phyloP scores from a whole-genome alignment of 2,329 filamentous ascomycete species.

The Pezicula radicicola region DNA sequence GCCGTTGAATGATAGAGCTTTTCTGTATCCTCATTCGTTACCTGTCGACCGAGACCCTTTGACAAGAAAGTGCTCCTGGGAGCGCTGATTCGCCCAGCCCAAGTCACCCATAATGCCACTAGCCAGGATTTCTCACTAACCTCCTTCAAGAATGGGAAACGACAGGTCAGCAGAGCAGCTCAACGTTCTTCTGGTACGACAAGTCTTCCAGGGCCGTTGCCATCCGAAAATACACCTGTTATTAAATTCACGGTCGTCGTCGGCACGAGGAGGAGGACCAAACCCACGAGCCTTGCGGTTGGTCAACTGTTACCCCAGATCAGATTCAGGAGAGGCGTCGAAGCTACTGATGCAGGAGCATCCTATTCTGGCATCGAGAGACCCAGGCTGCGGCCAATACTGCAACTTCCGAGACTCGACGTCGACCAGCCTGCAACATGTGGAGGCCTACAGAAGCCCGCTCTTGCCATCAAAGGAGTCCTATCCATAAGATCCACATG shows the following conservation, averaged over 20 bases:
- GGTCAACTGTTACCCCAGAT: slow-evolving; percentile 19
- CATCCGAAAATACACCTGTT: slow-evolving; percentile 9
- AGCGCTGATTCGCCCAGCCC: slow-evolving; percentile 19
- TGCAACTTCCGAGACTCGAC: slow-evolving; percentile 10
- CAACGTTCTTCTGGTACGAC: slow-evolving; percentile 13
- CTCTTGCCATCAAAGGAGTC: slow-evolving; percentile 6
- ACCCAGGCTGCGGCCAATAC: slow-evolving; percentile 21
- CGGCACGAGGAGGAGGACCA: slow-evolving; percentile 7
- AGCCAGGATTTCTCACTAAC: slow-evolving; percentile 9
- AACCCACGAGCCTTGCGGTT: slow-evolving; percentile 15
- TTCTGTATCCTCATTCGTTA: not conserved
- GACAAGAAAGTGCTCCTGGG: not conserved
- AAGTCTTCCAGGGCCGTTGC: slow-evolving; percentile 10
- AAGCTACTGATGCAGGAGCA: slow-evolving; percentile 30
- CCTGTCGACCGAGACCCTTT: not conserved
- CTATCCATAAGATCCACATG: slow-evolving; percentile 7
- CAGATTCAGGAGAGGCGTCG: slow-evolving; percentile 17
- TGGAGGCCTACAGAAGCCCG: slow-evolving; percentile 10
- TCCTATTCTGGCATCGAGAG: slow-evolving; percentile 22
- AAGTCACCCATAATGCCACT: slow-evolving; percentile 11
- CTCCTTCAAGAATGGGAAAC: slow-evolving; percentile 19
- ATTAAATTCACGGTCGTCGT: slow-evolving; percentile 10
- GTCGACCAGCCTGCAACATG: slow-evolving; percentile 15
- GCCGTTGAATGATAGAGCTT: not conserved
- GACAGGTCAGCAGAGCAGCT: slow-evolving; percentile 23